Base-by-base conservation (phyloP, 768 basidiomycete species). In the Daedalea quercina region DNA sequence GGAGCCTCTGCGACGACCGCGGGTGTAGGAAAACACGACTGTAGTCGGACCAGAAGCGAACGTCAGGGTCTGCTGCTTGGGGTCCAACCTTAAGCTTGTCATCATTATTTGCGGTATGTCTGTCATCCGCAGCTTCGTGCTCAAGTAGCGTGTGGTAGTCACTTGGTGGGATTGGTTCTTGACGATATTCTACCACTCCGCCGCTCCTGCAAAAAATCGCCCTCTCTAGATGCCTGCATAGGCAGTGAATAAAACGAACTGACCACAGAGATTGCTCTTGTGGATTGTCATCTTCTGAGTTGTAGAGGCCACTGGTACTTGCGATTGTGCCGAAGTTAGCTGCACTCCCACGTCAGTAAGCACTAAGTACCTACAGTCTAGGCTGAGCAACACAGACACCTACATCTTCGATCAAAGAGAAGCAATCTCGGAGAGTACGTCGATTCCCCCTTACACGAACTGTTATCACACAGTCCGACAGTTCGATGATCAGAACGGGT, bases 41-140 rank as follows among this genome's bases (percentile, higher is more conserved):
- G 62, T 79, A 85, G 66, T 87, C 84, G 13, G 85, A 84, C 84
- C 84, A 87, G 63, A 76, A 85, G 48, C 76, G 74, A 51, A 84
- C 63, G 26, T 72, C 62, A 9, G 69, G 57, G 19, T 49, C 28
- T 13, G 53, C 23, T 3, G 47, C 34, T 44, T 28, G 26, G 24
- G 37, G 19, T 40, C 9, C 23, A n/a, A 40, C n/a, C 9, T 44
- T 54, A 2, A 40, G 46, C 22, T 56, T 28, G 8, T 60, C 57
- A 22, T 61, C 58, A 1, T 63, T 65, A 23, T 46, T 54, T 9
- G 33, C n/a, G n/a, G n/a, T n/a, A n/a, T n/a, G n/a, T n/a, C n/a
- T n/a, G n/a, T n/a, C n/a, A n/a, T n/a, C n/a, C n/a, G n/a, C n/a
- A n/a, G n/a, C 23, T 28, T 63, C 67, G 28, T 65, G 55, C 24